These are phyloP conservation scores for Madurella mycetomatis DNA, from an alignment of 2,329 filamentous ascomycete genomes.

Conservation along the genomic window DNA sequence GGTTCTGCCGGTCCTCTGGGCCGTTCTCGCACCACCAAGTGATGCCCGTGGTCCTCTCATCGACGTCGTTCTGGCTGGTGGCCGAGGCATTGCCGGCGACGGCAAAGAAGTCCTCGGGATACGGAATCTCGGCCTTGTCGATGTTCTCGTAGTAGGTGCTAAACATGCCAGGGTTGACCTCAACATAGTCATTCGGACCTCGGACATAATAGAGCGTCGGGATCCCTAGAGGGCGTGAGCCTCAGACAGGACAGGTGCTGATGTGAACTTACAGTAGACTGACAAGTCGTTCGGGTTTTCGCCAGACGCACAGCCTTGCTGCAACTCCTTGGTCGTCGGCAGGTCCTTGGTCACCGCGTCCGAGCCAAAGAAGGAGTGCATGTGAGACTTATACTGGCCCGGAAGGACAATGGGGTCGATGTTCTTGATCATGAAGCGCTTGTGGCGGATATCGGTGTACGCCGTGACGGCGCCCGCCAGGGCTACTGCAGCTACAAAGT, in stretches of 20 bases:
- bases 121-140: slow-evolving; percentile 41
- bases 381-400: slow-evolving; percentile 37
- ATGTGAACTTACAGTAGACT: slow-evolving; percentile 35
- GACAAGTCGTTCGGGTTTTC: slow-evolving; percentile 43
- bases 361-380: slow-evolving; percentile 43
- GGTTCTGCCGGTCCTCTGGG: slow-evolving; percentile 26
- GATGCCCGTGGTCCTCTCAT: slow-evolving; percentile 29
- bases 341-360: slow-evolving; percentile 38
- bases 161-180: slow-evolving; percentile 38
- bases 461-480: slow-evolving; percentile 1
- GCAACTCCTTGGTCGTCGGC: slow-evolving; percentile 32
- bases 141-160: slow-evolving; percentile 44
- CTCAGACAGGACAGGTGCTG: neutral
- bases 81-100: slow-evolving; percentile 40
- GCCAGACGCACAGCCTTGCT: slow-evolving; percentile 38
- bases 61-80: slow-evolving; percentile 30
- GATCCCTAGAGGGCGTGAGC: slow-evolving; percentile 29
- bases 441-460: slow-evolving; percentile 14
- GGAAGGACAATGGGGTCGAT: slow-evolving; percentile 42
- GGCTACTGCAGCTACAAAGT: neutral
- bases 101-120: slow-evolving; percentile 40
- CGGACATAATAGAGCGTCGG: slow-evolving; percentile 41
- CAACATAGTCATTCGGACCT: slow-evolving; percentile 33
- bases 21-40: slow-evolving; percentile 36
- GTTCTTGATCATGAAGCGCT: slow-evolving; percentile 40